Base-by-base conservation (phyloP, 495 filamentous ascomycete species). In the Apiosordaria backusii region DNA sequence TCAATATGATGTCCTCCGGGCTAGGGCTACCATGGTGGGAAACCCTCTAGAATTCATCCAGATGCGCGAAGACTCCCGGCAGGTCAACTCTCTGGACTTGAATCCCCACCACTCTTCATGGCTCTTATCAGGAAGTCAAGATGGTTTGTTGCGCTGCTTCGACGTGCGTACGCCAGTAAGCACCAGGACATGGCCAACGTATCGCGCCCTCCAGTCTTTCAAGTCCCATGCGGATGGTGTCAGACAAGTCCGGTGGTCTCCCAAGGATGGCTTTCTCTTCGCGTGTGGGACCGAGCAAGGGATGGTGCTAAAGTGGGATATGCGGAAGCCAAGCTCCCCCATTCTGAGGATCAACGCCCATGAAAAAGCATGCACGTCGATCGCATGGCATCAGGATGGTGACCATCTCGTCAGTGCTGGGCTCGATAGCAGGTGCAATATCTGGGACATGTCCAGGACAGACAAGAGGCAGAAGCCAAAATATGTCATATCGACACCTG, bases 381-480 rank as follows among this genome's bases (percentile, higher is more conserved):
- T 99, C 58, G 92, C 96, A 69, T 99, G 96, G 95, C 95, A 99
- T 73, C 92, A 92, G 1, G 94, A 97, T 75, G 95, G 95, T 27
- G 90, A 90, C 65, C 91, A 98, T 75, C 81, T 97, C 18, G 88
- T 90, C 50, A 97, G 92, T 72, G 92, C 90, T 24, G 90, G 93
- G 50, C 82, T 85, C 24, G 95, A 99, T 74, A 87, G 87, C 66
- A 89, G 88, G 60, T 90, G 96, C 69, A 88, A 93, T 72, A 87
- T 98, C 35, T 99, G 96, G 96, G 92, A 98, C 75, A 84, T 97
- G 71, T 90, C 89, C 10, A 82, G 84, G n/a, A 86, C 85, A 26
- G 88, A 92, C 68, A 88, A 91, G 72, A 85, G 91, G 58, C 92
- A 92, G 76, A 97, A 95, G 73, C 84, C 93, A 15, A 85, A 86